phyloP scores from a whole-genome alignment of 2,329 filamentous ascomycete genomes.

The Dissoconium aciculare region DNA sequence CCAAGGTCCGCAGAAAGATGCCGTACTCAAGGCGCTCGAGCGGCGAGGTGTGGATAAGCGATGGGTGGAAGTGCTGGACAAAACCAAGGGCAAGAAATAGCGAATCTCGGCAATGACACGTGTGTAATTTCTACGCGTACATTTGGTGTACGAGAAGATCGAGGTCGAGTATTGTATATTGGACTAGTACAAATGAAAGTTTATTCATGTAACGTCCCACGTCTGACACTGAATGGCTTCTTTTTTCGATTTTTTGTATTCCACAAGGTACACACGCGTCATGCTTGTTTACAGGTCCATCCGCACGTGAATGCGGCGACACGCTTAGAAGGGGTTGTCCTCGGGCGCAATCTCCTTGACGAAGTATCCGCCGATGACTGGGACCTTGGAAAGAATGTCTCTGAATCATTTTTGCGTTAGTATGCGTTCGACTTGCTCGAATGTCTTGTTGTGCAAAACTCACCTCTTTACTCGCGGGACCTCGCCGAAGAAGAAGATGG shows the following conservation, averaged over 20 bases:
- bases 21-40: constrained; percentile 44
- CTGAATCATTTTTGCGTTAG: background rate
- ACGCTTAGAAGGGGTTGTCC: constrained; percentile 43
- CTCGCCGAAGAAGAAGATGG: constrained; percentile 50
- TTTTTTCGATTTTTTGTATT: too few species aligned
- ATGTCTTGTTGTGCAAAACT: background rate
- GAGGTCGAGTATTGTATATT: too few species aligned
- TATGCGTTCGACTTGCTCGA: background rate
- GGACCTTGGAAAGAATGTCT: constrained; percentile 38
- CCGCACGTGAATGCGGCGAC: background rate
- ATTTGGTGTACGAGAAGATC: too few species aligned
- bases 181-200: constrained; percentile 1
- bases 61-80: constrained; percentile 52
- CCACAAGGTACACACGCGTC: too few species aligned
- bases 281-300: background rate
- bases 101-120: too few species aligned
- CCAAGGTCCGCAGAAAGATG: constrained; percentile 50
- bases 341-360: constrained; percentile 44
- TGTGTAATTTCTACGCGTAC: too few species aligned
- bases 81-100: constrained; percentile 50
- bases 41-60: constrained; percentile 43
- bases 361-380: constrained; percentile 43
- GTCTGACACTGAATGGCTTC: too few species aligned
- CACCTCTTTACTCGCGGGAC: constrained; percentile 28
- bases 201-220: too few species aligned